A percentile compares a stretch with the other conserved stretches of the same genome.
Conservation (phyloP, 2,329 filamentous ascomycete species). For the Aureobasidium sp. region DNA sequence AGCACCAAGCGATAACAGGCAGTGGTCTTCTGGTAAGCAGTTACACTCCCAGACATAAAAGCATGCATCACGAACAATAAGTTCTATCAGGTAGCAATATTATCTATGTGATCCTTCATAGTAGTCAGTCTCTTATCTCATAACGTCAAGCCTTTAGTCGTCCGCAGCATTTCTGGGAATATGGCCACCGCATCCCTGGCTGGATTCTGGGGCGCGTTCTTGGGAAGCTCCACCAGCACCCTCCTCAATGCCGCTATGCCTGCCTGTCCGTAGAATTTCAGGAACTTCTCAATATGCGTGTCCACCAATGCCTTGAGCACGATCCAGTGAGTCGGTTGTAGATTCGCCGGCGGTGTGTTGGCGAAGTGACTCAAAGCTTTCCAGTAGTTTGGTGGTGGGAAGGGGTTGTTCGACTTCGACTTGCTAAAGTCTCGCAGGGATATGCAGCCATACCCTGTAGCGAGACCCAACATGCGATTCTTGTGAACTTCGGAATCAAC, state of each 20-base stretch:
- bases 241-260: constrained; percentile 63
- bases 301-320: constrained; percentile 48
- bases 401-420: constrained; percentile 62
- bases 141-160: constrained; percentile 19
- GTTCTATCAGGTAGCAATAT: background rate
- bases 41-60: background rate
- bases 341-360: constrained; percentile 57
- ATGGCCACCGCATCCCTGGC: constrained; percentile 16
- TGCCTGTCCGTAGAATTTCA: constrained; percentile 73
- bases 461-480: constrained; percentile 76
- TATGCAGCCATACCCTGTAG: constrained; percentile 75
- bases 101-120: background rate
- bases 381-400: constrained; percentile 79
- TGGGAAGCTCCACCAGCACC: constrained; percentile 68
- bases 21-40: background rate
- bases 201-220: constrained; percentile 3
- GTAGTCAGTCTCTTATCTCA: background rate
- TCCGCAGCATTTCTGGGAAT: constrained; percentile 17
- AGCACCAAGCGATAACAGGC: background rate
- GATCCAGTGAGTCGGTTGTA: constrained; percentile 42
- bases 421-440: constrained; percentile 75
- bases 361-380: constrained; percentile 65
- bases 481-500: constrained; percentile 65
- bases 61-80: background rate
- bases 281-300: constrained; percentile 65